These are phyloP conservation scores for Phytophthora brassicae DNA, from an alignment of 352 stramenopile genomes.

Conservation along the genomic window DNA sequence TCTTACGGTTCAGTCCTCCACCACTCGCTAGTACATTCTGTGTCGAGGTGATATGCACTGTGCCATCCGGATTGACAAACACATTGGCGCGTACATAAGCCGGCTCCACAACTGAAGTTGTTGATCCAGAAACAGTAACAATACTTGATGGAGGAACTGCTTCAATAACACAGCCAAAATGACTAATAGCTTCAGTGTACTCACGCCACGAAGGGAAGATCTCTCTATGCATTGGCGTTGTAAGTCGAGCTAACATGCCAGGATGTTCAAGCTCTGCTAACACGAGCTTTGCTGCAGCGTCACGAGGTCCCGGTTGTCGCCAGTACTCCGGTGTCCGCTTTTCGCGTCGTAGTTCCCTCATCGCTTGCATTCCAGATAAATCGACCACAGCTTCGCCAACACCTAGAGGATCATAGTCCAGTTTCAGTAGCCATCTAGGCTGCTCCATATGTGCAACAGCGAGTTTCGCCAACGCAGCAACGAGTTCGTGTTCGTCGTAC, in stretches of 20 bases:
- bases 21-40: slow-evolving; percentile 53
- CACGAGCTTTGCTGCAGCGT: slow-evolving; percentile 56
- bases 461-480: slow-evolving; percentile 83
- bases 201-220: slow-evolving; percentile 64
- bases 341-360: slow-evolving; percentile 68
- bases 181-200: slow-evolving; percentile 56
- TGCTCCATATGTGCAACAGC: slow-evolving; percentile 84
- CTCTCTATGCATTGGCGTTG: slow-evolving; percentile 39
- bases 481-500: slow-evolving; percentile 87
- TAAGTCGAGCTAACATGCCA: slow-evolving; percentile 31
- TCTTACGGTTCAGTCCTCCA: slow-evolving; percentile 33
- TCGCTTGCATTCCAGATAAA: slow-evolving; percentile 49
- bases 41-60: slow-evolving; percentile 69
- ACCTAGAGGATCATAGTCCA: slow-evolving; percentile 79
- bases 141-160: slow-evolving; percentile 41
- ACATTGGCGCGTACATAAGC: slow-evolving; percentile 70
- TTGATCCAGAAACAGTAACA: not conserved
- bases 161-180: slow-evolving; percentile 84
- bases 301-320: slow-evolving; percentile 61
- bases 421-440: slow-evolving; percentile 72
- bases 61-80: slow-evolving; percentile 75
- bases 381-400: slow-evolving; percentile 70
- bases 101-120: slow-evolving; percentile 10
- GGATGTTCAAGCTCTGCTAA: slow-evolving; percentile 59
- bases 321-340: slow-evolving; percentile 69